Conservation (phyloP, 257 asterid genomes). For the Nyctanthes arbortristis region DNA sequence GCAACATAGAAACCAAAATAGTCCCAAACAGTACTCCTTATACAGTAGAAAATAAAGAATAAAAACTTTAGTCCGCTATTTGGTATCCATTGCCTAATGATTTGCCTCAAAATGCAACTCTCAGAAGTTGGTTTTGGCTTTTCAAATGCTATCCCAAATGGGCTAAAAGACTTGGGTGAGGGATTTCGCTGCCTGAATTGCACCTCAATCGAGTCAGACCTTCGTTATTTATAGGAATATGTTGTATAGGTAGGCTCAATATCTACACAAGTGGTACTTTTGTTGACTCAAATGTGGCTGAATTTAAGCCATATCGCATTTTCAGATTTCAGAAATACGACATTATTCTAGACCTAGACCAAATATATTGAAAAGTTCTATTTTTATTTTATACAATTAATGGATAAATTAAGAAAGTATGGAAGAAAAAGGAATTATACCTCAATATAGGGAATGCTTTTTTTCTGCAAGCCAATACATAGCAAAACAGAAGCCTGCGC, state of each 20-base stretch:
- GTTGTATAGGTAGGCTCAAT: not conserved
- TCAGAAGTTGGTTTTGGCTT: too few relatives aligned
- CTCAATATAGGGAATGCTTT: slow-evolving; percentile 62
- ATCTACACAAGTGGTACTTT: not conserved
- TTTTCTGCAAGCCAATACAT: slow-evolving; percentile 82
- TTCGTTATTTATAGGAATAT: too few relatives aligned
- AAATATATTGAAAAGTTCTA: not conserved
- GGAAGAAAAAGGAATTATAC: slow-evolving; percentile 35
- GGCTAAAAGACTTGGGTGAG: not conserved
- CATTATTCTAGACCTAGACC: not conserved
- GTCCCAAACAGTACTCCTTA: not conserved
- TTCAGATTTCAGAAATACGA: not conserved
- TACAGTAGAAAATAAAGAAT: not conserved
- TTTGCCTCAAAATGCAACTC: too few relatives aligned
- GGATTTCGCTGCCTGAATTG: not conserved
- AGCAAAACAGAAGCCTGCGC: slow-evolving; percentile 88
- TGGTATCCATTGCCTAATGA: too few relatives aligned
- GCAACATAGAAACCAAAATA: not conserved
- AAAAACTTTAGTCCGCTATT: too few relatives aligned
- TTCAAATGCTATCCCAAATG: too few relatives aligned
- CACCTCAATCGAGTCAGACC: too few relatives aligned
- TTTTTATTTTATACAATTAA: not conserved
- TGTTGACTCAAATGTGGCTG: not conserved
- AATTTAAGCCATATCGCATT: not conserved
- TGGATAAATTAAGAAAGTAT: slow-evolving; percentile 2